Base-by-base conservation (phyloP, 495 filamentous ascomycete genomes). In the Pseudomonodictys pantanalensis region DNA sequence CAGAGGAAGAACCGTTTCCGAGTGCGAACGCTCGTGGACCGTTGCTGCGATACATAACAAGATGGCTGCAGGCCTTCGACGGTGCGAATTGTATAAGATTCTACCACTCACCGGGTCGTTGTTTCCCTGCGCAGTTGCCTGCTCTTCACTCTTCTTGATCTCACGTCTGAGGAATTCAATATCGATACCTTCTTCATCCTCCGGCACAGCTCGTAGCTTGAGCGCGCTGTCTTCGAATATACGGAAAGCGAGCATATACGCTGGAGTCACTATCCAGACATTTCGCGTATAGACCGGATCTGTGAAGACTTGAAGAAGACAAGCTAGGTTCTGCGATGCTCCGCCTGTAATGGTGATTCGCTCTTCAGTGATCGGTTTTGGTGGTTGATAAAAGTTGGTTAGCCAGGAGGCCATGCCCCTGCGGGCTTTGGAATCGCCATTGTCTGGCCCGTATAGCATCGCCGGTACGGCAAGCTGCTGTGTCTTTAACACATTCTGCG, bases 151-250 rank as follows among this genome's bases (percentile, higher is more conserved):
- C 44, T 72, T 67, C 58, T 79, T 49, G 3, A 84, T 72, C 56
- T 73, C 72, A 44, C 44, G 46, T 62, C 78, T 75, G 48, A 95
- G 72, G 48, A 70, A 78, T 2, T 68, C 76, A 29, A 92, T 64
- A 72, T 95, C 83, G 17, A 92, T 66, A 0, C 90, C 91, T 52
- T 86, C 81, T 0, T 84, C 83, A 66, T 91, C 87, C 73, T 93
- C 90, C 2, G 81, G 81, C 18, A 92, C 79, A 1, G 81, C 86
- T 35, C 77, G 75, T 60, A 92, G 62, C 26, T 80, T 78, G 7
- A 91, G 86, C n/a, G 83, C 86, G 0, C 81, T 77, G 73, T 95
- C 91, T 60, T 88, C 83, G 66, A 97, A 89, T 32, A 93, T 86
- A 5, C 83, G 79, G 67, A 84, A 86, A 0, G 86, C 90, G 9